Percentiles rank a stretch among this genome's conserved stretches.
phyloP scores from a whole-genome alignment of 2,329 filamentous ascomycete genomes.

The Dactylonectria macrodidyma region DNA sequence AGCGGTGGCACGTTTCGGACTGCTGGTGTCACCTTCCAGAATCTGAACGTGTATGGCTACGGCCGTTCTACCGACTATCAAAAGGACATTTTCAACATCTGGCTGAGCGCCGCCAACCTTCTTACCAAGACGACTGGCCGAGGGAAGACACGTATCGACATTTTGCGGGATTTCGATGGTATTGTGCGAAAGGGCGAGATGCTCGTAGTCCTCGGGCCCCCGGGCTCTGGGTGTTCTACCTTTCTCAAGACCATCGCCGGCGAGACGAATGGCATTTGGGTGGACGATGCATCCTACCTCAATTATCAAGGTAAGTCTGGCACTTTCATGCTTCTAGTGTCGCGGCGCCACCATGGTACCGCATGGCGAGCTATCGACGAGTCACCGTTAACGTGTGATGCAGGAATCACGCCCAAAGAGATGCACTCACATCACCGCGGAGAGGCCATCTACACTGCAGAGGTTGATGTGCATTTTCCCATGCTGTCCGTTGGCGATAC shows the following conservation, averaged over 20 bases:
- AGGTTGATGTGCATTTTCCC: constrained; percentile 65
- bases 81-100: constrained; percentile 73
- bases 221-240: constrained; percentile 77
- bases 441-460: too few relatives aligned
- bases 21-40: constrained; percentile 73
- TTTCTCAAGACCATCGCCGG: constrained; percentile 86
- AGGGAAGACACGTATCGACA: constrained; percentile 72
- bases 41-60: constrained; percentile 76
- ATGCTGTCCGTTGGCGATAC: constrained; percentile 84
- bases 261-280: constrained; percentile 81
- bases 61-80: constrained; percentile 79
- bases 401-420: constrained; percentile 22
- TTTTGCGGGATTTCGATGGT: constrained; percentile 75
- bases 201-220: constrained; percentile 67
- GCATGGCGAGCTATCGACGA: neutral
- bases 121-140: constrained; percentile 65
- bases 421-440: too few relatives aligned
- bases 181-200: constrained; percentile 78
- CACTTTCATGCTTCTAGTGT: neutral
- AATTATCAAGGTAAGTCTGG: constrained; percentile 78
- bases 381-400: neutral
- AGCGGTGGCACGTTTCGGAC: constrained; percentile 72
- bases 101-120: constrained; percentile 61
- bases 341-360: neutral
- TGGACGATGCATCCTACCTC: constrained; percentile 78